phyloP scores from a whole-genome alignment of 2,329 filamentous ascomycete species.

The Oidium heveae region DNA sequence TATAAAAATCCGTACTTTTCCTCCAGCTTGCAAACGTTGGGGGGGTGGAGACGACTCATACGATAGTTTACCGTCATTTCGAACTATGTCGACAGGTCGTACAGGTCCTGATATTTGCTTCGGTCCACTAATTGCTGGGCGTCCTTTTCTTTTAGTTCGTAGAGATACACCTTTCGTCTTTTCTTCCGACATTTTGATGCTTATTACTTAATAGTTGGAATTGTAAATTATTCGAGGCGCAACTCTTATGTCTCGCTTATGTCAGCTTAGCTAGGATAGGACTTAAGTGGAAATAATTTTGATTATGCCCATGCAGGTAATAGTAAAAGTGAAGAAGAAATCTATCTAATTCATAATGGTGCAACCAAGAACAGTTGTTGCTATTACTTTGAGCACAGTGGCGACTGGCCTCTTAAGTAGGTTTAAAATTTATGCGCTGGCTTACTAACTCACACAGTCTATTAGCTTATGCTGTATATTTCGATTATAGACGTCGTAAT shows the following conservation, averaged over 20 bases:
- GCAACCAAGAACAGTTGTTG: slow-evolving; percentile 29
- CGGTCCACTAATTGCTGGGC: slow-evolving; percentile 36
- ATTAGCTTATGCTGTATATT: slow-evolving; percentile 39
- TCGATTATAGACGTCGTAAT: slow-evolving; percentile 39
- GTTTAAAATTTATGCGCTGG: slow-evolving; percentile 3
- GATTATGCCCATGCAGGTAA: too few relatives aligned
- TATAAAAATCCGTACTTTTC: slow-evolving; percentile 21
- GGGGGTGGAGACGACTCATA: slow-evolving; percentile 14
- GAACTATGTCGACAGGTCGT: slow-evolving; percentile 20
- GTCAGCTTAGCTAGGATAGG: not conserved
- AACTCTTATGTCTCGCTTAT: not conserved
- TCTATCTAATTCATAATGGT: slow-evolving; percentile 13
- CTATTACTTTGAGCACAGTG: slow-evolving; percentile 33
- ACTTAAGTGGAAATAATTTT: not conserved
- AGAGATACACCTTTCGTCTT: slow-evolving; percentile 33
- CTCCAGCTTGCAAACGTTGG: slow-evolving; percentile 26
- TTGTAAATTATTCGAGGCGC: too few relatives aligned
- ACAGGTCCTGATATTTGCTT: slow-evolving; percentile 37
- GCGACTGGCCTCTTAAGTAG: slow-evolving; percentile 35
- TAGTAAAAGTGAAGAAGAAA: not conserved
- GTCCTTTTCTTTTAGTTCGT: slow-evolving; percentile 33
- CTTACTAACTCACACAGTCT: slow-evolving; percentile 6
- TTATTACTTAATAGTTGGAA: not conserved
- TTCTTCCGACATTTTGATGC: slow-evolving; percentile 31
- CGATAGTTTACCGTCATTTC: slow-evolving; percentile 14